Evolutionary conservation across 345 rosid species (phyloP).

Genomic region (Bruguiera parviflora): DNA sequence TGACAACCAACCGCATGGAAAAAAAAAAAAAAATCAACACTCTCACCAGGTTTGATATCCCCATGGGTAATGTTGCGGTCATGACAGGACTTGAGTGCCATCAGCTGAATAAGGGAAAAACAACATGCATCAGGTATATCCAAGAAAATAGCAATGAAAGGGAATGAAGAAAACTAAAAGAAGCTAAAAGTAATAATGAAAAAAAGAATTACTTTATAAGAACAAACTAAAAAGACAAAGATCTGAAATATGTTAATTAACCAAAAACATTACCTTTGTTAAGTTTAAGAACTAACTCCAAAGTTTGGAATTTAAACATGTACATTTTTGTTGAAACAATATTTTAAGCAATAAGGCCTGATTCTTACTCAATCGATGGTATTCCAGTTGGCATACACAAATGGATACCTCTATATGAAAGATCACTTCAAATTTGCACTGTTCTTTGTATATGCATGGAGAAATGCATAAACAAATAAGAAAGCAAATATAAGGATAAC

Average conservation of each 20-base stretch:
- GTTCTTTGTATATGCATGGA: background rate
- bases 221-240: background rate
- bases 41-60: conserved; percentile 93
- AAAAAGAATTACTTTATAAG: background rate
- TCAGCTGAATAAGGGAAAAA: conserved; percentile 45
- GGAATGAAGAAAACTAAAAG: no score
- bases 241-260: conserved; percentile 1
- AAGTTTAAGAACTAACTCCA: background rate
- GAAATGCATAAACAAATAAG: background rate
- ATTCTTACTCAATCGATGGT: background rate
- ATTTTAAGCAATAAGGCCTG: background rate
- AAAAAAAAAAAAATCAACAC: conserved; percentile 3
- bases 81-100: conserved; percentile 88
- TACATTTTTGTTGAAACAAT: background rate
- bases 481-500: background rate
- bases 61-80: conserved; percentile 92
- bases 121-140: conserved; percentile 1
- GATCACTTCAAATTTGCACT: background rate
- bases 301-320: no score
- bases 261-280: background rate
- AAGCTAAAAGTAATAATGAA: no score
- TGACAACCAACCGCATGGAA: background rate
- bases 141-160: background rate
- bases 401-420: background rate
- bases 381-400: no score